phyloP scores from a whole-genome alignment of 805 yeast species.

The Blastobotrys mokoenaii region DNA sequence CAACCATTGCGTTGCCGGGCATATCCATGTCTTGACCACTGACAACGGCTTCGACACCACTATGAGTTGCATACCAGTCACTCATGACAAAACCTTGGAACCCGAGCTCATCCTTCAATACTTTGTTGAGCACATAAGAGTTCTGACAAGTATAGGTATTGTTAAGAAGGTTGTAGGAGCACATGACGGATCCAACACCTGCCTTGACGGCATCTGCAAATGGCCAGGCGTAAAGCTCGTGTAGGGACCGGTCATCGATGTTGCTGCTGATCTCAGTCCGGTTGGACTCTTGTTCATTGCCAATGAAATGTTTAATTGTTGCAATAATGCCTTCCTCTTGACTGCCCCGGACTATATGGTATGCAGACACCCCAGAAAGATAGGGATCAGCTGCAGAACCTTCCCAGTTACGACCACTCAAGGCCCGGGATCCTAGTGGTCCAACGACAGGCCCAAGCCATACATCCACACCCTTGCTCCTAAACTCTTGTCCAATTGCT shows the following conservation, averaged over 20 bases:
- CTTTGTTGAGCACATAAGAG: slow-evolving; percentile 42
- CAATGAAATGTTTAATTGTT: slow-evolving; percentile 44
- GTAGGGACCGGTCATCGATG: slow-evolving; percentile 52
- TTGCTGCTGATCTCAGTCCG: slow-evolving; percentile 45
- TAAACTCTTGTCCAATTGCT: slow-evolving; percentile 48
- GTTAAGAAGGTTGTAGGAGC: slow-evolving; percentile 49
- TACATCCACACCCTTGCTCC: slow-evolving; percentile 45
- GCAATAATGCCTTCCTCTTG: slow-evolving; percentile 52
- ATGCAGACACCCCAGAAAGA: slow-evolving; percentile 46
- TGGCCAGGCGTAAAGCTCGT: slow-evolving; percentile 56
- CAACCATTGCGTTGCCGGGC: slow-evolving; percentile 55
- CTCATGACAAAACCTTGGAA: slow-evolving; percentile 57
- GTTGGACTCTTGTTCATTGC: slow-evolving; percentile 48
- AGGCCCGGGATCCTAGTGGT: slow-evolving; percentile 53
- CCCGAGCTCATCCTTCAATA: slow-evolving; percentile 52
- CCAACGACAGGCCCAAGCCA: slow-evolving; percentile 49
- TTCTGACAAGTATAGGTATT: slow-evolving; percentile 52
- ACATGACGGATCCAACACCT: slow-evolving; percentile 52
- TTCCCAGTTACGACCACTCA: slow-evolving; percentile 58
- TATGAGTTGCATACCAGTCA: slow-evolving; percentile 50
- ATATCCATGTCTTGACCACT: slow-evolving; percentile 59
- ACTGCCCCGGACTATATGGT: slow-evolving; percentile 43
- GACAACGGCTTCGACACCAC: slow-evolving; percentile 43
- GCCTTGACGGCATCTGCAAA: slow-evolving; percentile 54
- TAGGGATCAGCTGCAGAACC: slow-evolving; percentile 55